Percentiles rank a stretch among this genome's conserved stretches.
These are phyloP conservation scores for Chaetomium tenue DNA, from an alignment of 495 filamentous ascomycete species.

Conservation along the genomic window DNA sequence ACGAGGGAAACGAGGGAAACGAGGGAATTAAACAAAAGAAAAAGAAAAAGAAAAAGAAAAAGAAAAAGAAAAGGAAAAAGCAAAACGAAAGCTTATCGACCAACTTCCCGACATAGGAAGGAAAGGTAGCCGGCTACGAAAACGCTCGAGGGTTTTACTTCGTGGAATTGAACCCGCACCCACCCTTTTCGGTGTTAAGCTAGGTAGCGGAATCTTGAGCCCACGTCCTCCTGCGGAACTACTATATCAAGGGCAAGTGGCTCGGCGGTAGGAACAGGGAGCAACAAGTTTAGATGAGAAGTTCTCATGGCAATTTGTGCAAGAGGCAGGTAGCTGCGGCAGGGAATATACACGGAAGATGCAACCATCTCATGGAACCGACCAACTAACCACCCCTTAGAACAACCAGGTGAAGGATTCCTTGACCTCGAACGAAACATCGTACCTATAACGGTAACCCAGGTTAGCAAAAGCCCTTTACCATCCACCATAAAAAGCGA, in stretches of 20 bases:
- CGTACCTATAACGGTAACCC: slow-evolving; percentile 37
- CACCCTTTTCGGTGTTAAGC: neutral
- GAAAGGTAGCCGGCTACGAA: neutral
- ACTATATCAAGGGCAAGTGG: neutral
- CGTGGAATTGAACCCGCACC: neutral
- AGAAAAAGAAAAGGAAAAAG: neutral
- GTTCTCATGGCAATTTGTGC: no score
- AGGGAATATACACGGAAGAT: neutral
- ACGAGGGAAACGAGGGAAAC: no score
- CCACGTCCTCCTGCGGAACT: neutral
- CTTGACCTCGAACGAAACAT: slow-evolving; percentile 53
- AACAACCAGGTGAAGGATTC: slow-evolving; percentile 60
- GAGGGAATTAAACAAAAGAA: no score
- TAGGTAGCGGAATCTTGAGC: no score
- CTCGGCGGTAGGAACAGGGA: neutral
- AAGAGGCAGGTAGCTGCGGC: no score
- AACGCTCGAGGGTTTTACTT: neutral
- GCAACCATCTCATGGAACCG: neutral
- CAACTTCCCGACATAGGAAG: neutral
- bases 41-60: neutral
- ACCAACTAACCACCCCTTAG: slow-evolving; percentile 19
- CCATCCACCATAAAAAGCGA: neutral
- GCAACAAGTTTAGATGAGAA: neutral
- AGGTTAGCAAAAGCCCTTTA: slow-evolving; percentile 17
- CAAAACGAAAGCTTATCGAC: neutral